Conservation (phyloP, 495 filamentous ascomycete genomes). For the Parathielavia appendiculata region DNA sequence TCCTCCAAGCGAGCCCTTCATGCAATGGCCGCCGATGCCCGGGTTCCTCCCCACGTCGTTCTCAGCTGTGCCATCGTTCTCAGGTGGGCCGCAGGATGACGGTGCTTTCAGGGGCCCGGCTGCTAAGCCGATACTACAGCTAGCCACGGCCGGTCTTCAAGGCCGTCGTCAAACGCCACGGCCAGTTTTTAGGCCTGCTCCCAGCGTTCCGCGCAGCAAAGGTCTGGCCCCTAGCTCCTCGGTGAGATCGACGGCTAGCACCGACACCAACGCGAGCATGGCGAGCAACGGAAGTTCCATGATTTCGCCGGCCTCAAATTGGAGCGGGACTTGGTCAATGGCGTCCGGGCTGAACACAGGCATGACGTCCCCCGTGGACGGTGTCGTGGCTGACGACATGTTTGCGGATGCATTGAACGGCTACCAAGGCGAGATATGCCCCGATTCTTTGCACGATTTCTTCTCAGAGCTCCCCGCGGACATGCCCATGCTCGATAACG, state of each 20-base stretch:
- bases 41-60: conserved; percentile 6
- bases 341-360: conserved; percentile 28
- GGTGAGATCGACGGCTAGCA: conserved; percentile 36
- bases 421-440: conserved; percentile 17
- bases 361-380: conserved; percentile 32
- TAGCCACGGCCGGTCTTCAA: conserved; percentile 29
- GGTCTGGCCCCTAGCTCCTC: conserved; percentile 38
- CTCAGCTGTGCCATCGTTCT: neutral
- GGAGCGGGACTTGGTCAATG: conserved; percentile 34
- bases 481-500: conserved; percentile 12
- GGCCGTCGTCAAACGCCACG: conserved; percentile 24
- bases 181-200: conserved; percentile 18
- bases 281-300: conserved; percentile 34
- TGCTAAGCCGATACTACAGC: conserved; percentile 25
- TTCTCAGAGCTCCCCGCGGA: conserved; percentile 39
- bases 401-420: conserved; percentile 21
- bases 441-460: conserved; percentile 23
- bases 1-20: conserved; percentile 17
- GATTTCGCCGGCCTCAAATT: conserved; percentile 35
- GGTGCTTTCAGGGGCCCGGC: neutral
- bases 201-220: conserved; percentile 26
- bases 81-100: conserved; percentile 12
- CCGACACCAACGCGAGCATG: conserved; percentile 29
- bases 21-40: conserved; percentile 24
- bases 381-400: conserved; percentile 19